Percentiles rank a stretch among this genome's conserved stretches.
Conservation (phyloP, 306 rosid genomes). For the Citrullus colocynthis region DNA sequence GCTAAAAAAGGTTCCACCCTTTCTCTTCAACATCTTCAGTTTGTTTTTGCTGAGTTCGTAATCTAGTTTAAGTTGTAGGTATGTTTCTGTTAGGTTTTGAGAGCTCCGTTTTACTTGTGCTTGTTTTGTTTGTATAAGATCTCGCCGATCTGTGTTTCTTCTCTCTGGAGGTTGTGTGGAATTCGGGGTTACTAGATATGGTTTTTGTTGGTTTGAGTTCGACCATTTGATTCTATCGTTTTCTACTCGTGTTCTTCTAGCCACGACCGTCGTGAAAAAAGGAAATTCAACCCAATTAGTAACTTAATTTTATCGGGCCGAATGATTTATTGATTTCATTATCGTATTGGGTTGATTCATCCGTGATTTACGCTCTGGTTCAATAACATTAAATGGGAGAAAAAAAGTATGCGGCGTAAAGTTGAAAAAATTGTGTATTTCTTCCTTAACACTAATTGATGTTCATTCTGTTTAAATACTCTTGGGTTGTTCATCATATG, state of each 20-base stretch:
- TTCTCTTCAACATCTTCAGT: not conserved
- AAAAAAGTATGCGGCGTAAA: not conserved
- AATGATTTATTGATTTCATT: not conserved
- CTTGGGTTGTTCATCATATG: not conserved
- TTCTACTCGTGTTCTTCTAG: not conserved
- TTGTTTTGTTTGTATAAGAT: not conserved
- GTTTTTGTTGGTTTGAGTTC: not conserved
- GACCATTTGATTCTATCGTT: not conserved
- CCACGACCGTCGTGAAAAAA: not conserved
- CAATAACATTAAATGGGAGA: not conserved
- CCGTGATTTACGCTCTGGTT: not conserved
- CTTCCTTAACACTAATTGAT: not conserved
- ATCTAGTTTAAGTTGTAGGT: not conserved
- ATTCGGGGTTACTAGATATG: not conserved
- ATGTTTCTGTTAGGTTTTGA: not conserved
- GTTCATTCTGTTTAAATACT: not conserved
- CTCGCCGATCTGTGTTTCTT: not conserved
- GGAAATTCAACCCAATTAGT: not conserved
- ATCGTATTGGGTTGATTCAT: not conserved
- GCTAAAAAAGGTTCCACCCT: constrained; percentile 47
- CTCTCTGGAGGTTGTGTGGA: not conserved
- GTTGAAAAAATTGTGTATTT: not conserved
- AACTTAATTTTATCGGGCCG: not conserved
- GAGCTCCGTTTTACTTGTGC: not conserved
- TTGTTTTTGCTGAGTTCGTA: not conserved